Conservation (phyloP, 257 asterid genomes). For the Ilex asprella region DNA sequence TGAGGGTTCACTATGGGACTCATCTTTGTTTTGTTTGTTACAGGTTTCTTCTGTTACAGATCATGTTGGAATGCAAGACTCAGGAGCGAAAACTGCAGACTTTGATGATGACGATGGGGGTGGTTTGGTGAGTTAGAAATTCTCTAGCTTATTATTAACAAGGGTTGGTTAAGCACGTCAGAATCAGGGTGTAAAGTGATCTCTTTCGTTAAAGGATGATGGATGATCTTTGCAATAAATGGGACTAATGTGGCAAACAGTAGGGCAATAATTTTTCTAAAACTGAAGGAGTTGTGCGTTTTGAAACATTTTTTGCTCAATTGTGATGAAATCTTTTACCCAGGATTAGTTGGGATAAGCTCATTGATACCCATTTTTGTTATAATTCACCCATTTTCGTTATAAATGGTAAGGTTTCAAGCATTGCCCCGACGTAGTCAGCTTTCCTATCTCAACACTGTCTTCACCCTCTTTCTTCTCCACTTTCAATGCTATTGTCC, state of each 20-base stretch:
- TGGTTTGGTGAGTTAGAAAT: constrained; percentile 65
- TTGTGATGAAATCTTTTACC: no score
- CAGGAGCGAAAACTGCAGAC: constrained; percentile 93
- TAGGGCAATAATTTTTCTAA: no score
- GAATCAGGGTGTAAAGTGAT: background rate
- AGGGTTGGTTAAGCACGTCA: background rate
- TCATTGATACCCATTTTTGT: no score
- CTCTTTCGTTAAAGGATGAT: background rate
- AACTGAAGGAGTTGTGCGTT: background rate
- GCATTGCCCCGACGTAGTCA: no score
- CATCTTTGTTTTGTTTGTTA: constrained; percentile 12
- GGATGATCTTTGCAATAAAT: background rate
- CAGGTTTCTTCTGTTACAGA: constrained; percentile 96
- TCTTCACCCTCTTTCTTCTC: no score
- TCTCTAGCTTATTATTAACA: background rate
- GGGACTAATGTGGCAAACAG: no score
- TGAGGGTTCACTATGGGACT: no score
- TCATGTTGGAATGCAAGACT: constrained; percentile 75
- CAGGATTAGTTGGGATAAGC: no score
- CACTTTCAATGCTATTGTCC: no score
- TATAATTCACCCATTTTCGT: no score
- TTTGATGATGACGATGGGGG: constrained; percentile 99
- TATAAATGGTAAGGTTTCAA: no score
- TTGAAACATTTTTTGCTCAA: background rate
- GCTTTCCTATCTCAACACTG: no score